Percentiles rank a stretch among this genome's conserved stretches.
phyloP scores from a whole-genome alignment of 2,329 filamentous ascomycete species.

The Sporothrix dimorphospora region DNA sequence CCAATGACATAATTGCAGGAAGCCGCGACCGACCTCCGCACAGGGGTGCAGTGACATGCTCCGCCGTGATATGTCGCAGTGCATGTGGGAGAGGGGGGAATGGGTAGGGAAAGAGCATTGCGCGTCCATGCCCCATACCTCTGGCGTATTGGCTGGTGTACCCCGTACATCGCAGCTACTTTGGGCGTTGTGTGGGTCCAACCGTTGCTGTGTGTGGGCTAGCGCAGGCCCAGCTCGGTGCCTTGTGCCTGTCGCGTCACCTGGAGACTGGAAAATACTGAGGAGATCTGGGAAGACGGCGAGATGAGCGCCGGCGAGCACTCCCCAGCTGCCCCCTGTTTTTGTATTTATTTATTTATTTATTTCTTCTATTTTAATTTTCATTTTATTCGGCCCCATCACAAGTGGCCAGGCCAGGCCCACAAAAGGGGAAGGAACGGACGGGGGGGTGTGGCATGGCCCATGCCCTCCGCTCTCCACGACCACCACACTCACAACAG shows the following conservation, averaged over 20 bases:
- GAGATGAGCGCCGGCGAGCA: background rate
- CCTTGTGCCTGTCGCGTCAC: constrained; percentile 23
- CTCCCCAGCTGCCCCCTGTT: background rate
- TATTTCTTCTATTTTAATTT: constrained; percentile 15
- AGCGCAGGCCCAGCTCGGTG: constrained; percentile 12
- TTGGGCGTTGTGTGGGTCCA: constrained; percentile 15
- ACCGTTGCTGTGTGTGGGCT: constrained; percentile 28
- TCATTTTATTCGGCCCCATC: constrained; percentile 26
- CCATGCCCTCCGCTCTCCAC: constrained; percentile 10
- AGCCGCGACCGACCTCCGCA: background rate
- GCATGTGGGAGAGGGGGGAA: background rate
- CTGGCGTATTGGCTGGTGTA: background rate
- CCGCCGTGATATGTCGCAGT: background rate
- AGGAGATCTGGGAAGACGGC: background rate
- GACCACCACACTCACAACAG: background rate
- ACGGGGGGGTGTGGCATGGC: background rate
- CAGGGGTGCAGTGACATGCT: constrained; percentile 13
- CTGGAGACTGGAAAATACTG: constrained; percentile 10
- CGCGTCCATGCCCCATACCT: constrained; percentile 7
- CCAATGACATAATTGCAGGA: constrained; percentile 21
- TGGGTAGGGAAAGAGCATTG: constrained; percentile 9
- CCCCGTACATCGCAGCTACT: constrained; percentile 14
- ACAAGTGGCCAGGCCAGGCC: constrained; percentile 11
- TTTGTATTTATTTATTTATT: background rate
- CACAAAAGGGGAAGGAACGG: constrained; percentile 21